Evolutionary conservation across 2,329 filamentous ascomycete species (phyloP).

Genomic region (Xylaria sp.): DNA sequence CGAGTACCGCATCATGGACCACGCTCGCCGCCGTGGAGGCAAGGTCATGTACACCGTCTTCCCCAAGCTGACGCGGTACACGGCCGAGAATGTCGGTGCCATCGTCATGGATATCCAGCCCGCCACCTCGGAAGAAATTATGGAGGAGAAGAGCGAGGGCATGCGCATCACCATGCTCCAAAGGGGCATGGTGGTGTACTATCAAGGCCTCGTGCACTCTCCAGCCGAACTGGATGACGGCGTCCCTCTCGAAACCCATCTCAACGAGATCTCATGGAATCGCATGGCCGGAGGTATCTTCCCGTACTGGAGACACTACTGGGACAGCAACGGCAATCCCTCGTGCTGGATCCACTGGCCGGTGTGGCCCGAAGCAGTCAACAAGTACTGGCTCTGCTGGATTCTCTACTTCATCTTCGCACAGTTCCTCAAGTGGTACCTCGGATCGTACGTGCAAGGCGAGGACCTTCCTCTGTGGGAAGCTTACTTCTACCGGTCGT

Average conservation of each 20-base stretch:
- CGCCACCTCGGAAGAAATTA: not conserved
- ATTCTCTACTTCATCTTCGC: not conserved
- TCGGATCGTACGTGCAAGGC: not conserved
- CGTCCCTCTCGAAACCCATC: constrained; percentile 29
- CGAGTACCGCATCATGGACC: constrained; percentile 21
- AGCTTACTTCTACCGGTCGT: not conserved
- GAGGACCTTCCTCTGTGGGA: not conserved
- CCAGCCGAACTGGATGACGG: constrained; percentile 20
- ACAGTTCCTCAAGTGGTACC: not conserved
- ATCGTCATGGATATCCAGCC: not conserved
- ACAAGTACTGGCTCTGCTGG: constrained; percentile 20
- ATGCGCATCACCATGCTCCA: constrained; percentile 35
- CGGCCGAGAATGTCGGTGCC: constrained; percentile 31
- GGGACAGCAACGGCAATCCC: constrained; percentile 5
- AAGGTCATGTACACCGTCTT: constrained; percentile 43
- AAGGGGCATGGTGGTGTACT: constrained; percentile 39
- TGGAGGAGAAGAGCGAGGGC: constrained; percentile 29
- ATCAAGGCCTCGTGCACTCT: constrained; percentile 41
- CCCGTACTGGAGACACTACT: constrained; percentile 16
- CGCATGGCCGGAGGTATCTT: not conserved
- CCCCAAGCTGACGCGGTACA: constrained; percentile 40
- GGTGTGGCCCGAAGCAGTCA: not conserved
- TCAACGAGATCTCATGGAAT: constrained; percentile 1
- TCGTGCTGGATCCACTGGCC: constrained; percentile 13
- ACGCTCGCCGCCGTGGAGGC: constrained; percentile 40